These are phyloP conservation scores for Proliferodiscus dingleyae DNA, from an alignment of 2,329 filamentous ascomycete genomes.

Conservation along the genomic window DNA sequence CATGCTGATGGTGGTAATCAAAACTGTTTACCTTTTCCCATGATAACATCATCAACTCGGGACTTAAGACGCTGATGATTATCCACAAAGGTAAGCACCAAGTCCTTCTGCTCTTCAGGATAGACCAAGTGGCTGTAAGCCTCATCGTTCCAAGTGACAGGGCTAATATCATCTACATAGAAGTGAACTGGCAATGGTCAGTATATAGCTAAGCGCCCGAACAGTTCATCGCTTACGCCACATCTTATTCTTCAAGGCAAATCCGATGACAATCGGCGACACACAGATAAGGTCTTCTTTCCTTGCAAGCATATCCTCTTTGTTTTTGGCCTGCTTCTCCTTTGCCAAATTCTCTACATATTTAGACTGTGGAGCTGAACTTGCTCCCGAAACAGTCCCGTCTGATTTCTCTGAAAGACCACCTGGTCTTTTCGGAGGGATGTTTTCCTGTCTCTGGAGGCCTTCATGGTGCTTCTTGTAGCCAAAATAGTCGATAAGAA, in stretches of 20 bases:
- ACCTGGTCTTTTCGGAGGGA: neutral
- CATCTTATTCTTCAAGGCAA: slow-evolving; percentile 42
- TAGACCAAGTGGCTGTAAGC: slow-evolving; percentile 45
- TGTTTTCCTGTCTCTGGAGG: slow-evolving; percentile 8
- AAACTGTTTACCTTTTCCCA: slow-evolving; percentile 32
- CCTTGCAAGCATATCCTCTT: slow-evolving; percentile 35
- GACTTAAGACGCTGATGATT: slow-evolving; percentile 33
- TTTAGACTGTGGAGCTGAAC: slow-evolving; percentile 1
- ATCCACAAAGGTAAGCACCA: slow-evolving; percentile 44
- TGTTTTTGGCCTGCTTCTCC: slow-evolving; percentile 37
- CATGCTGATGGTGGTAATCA: neutral
- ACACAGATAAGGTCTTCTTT: slow-evolving; percentile 39
- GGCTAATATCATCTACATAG: slow-evolving; percentile 18
- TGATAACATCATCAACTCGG: slow-evolving; percentile 20
- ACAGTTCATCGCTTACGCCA: slow-evolving; percentile 35
- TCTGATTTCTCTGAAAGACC: neutral
- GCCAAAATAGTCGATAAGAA: slow-evolving; percentile 18
- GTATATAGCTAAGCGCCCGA: neutral
- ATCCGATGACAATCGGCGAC: slow-evolving; percentile 38
- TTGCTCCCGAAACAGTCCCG: neutral
- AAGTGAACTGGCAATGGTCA: slow-evolving; percentile 21
- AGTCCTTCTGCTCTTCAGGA: slow-evolving; percentile 42
- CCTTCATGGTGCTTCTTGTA: slow-evolving; percentile 20
- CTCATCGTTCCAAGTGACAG: slow-evolving; percentile 36
- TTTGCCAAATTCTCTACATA: slow-evolving; percentile 27